phyloP scores from a whole-genome alignment of 1,139 yeast species.

The Scheffersomyces insectosa region DNA sequence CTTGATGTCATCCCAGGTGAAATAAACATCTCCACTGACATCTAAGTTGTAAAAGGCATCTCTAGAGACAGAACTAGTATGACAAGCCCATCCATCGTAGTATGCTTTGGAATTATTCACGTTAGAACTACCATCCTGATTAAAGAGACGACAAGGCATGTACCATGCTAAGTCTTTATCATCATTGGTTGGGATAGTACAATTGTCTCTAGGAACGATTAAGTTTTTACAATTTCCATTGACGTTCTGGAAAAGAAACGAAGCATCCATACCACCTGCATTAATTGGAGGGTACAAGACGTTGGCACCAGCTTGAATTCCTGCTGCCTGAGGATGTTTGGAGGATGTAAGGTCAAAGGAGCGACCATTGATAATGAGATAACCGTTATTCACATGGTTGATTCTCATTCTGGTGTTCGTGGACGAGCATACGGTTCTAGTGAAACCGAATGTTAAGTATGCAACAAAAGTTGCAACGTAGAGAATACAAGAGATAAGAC shows the following conservation, averaged over 20 bases:
- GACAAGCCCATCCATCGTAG: constrained; percentile 90
- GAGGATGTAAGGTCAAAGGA: constrained; percentile 73
- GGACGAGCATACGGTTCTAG: constrained; percentile 73
- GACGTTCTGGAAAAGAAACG: constrained; percentile 90
- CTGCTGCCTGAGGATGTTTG: constrained; percentile 78
- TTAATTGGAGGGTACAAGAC: constrained; percentile 79
- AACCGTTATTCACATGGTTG: constrained; percentile 59
- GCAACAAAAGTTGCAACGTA: constrained; percentile 80
- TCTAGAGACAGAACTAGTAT: constrained; percentile 72
- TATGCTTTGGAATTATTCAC: constrained; percentile 63
- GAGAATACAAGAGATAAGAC: constrained; percentile 71
- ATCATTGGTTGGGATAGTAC: constrained; percentile 66
- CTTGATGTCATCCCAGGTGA: constrained; percentile 84
- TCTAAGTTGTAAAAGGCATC: constrained; percentile 61
- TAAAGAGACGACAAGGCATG: constrained; percentile 82
- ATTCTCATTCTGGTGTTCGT: constrained; percentile 51
- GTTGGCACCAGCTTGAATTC: constrained; percentile 66
- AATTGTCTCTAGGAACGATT: constrained; percentile 69
- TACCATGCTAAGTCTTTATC: constrained; percentile 84
- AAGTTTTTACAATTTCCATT: constrained; percentile 89
- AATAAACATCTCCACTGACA: constrained; percentile 74
- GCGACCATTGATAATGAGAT: constrained; percentile 76
- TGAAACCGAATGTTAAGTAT: constrained; percentile 88
- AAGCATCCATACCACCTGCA: constrained; percentile 90
- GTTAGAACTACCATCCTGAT: constrained; percentile 67